Evolutionary conservation across 2,329 filamentous ascomycete genomes (phyloP), one percentile per base, ranked within the genome.

Genomic region (Geosmithia putterillii): DNA sequence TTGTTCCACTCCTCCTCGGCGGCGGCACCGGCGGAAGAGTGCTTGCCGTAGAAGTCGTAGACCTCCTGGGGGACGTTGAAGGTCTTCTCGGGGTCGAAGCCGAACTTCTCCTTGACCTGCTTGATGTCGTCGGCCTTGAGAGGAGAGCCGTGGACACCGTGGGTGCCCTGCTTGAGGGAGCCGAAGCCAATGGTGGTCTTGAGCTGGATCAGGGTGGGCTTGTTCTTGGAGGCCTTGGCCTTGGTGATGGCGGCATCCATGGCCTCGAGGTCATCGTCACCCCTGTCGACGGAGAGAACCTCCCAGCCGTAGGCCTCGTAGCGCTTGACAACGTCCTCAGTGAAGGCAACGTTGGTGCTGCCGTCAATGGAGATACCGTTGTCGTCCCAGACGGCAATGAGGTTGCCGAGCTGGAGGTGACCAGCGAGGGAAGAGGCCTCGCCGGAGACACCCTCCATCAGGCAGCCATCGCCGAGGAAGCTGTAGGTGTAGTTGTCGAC

Each of bases 251-350:
- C 92, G 49, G 75, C 79, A 72, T 94, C 88, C 48, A 98, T 96
- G 59, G 66, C 80, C 52, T 81, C 82, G 45, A 95, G 80, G 68
- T 96, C 87, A 63, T 78, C 66, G 74, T 98, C 86, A 66, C 92
- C 92, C 57, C 96, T 80, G 57, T 81, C 71, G 63, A 98, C 89
- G 63, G 75, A 74, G 60, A 86, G 70, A 47, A 82, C 80, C 69
- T 98, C 88, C 92, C 92, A 98, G 71, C 89, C 92, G 67, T 95
- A 98, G 48, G 92, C 65, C 73, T 96, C 87, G 66, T 96, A 96
- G 60, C 90, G 82, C 79, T 94, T 92, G 57, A 75, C 65, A 48
- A 96, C 90, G 56, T 98, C 89, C 73, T 98, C 92, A 47, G 92
- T 98, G 75, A 98, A 96, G 53, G 92, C 83, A 60, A 79, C 81